Evolutionary conservation across 2,329 filamentous ascomycete genomes (phyloP).

Genomic region (Fusarium piperis): DNA sequence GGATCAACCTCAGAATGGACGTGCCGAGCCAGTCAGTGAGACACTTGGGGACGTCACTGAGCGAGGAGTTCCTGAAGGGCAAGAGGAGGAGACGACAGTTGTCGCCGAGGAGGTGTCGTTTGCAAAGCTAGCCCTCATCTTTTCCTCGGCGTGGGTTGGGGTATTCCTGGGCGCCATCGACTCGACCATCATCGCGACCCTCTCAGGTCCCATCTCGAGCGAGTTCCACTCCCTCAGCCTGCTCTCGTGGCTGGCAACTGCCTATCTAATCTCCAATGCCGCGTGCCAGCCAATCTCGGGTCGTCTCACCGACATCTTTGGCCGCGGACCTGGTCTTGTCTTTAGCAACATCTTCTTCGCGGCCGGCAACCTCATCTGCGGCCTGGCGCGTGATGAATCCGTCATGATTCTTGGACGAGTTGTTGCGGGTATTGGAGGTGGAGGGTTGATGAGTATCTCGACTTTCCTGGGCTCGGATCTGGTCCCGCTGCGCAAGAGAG

Average conservation of each 20-base stretch:
- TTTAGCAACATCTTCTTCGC: slow-evolving; percentile 86
- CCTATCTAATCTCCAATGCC: slow-evolving; percentile 89
- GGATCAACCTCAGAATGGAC: slow-evolving; percentile 8
- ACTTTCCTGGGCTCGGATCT: slow-evolving; percentile 76
- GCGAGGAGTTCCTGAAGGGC: slow-evolving; percentile 19
- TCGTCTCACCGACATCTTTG: slow-evolving; percentile 88
- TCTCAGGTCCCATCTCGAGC: slow-evolving; percentile 84
- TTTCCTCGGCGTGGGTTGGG: slow-evolving; percentile 66
- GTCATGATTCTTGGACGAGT: slow-evolving; percentile 82
- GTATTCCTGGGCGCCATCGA: slow-evolving; percentile 75
- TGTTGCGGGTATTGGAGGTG: slow-evolving; percentile 84
- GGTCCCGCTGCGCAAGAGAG: slow-evolving; percentile 77
- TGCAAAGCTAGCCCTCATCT: slow-evolving; percentile 61
- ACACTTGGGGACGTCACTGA: not conserved
- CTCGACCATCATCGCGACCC: slow-evolving; percentile 84
- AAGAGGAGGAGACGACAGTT: slow-evolving; percentile 57
- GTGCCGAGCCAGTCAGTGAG: slow-evolving; percentile 18
- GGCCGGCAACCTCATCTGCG: slow-evolving; percentile 83
- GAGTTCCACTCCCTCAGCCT: slow-evolving; percentile 84
- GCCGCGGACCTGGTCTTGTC: slow-evolving; percentile 78
- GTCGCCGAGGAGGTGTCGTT: slow-evolving; percentile 60
- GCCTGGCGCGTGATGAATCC: slow-evolving; percentile 71
- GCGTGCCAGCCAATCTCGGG: slow-evolving; percentile 88
- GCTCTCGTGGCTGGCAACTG: slow-evolving; percentile 87
- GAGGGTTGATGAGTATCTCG: slow-evolving; percentile 78